Percentiles rank a stretch among this genome's conserved stretches.
Conservation (phyloP, 2,329 filamentous ascomycete species). For the Colletotrichum sp. region DNA sequence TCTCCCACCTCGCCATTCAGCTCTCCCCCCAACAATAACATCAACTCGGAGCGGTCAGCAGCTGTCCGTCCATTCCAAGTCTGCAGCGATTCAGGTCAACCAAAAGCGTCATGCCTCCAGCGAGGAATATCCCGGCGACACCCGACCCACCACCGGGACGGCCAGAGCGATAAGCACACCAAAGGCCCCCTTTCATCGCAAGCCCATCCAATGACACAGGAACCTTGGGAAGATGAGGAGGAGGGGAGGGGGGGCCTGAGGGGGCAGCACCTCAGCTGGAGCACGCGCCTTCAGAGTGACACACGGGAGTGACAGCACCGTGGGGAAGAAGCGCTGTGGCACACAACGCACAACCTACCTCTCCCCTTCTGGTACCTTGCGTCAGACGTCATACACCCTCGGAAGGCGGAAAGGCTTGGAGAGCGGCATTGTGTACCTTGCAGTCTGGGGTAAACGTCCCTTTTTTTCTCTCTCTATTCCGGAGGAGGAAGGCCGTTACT, state of each 20-base stretch:
- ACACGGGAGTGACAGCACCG: background rate
- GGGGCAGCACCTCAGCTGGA: background rate
- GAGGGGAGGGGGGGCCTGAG: background rate
- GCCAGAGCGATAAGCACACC: background rate
- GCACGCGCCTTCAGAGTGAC: background rate
- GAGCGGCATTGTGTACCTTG: background rate
- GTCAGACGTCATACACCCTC: background rate
- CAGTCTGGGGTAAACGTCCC: background rate
- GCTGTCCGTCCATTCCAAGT: background rate
- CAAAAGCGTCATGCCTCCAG: background rate
- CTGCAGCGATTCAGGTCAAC: background rate
- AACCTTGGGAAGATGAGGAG: background rate
- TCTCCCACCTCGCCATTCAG: background rate
- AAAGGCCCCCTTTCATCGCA: background rate
- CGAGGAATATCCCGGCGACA: background rate
- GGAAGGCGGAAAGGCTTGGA: background rate
- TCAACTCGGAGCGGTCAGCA: background rate
- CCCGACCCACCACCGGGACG: background rate
- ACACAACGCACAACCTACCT: background rate
- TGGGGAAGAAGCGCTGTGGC: background rate
- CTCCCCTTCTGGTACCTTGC: background rate
- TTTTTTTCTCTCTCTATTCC: background rate
- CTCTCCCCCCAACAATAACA: background rate
- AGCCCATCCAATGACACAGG: background rate
- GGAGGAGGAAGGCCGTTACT: background rate